Percentiles rank a stretch among this genome's conserved stretches.
phyloP scores from a whole-genome alignment of 495 filamentous ascomycete genomes.

The Lasiosphaeria hispida region DNA sequence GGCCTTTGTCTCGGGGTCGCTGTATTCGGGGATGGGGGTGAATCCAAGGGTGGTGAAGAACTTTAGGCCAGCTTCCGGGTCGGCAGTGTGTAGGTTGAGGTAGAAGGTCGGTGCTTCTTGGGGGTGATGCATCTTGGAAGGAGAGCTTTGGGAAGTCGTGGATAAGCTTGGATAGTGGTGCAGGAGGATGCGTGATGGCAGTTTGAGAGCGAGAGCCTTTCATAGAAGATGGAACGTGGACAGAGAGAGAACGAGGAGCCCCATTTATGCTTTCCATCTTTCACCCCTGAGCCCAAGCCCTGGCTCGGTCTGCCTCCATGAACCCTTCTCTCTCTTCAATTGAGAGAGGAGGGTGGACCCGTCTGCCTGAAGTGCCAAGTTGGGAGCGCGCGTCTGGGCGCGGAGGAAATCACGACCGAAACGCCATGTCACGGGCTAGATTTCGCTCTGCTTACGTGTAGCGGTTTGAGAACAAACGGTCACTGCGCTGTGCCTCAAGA shows the following conservation, averaged over 20 bases:
- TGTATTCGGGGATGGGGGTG: constrained; percentile 13
- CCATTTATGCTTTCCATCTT: neutral
- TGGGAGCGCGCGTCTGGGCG: constrained; percentile 5
- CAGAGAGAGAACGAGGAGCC: neutral
- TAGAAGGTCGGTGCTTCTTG: constrained; percentile 16
- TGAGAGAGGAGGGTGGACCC: neutral
- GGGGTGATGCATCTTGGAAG: neutral
- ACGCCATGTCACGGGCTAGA: constrained; percentile 8
- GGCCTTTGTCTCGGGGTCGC: constrained; percentile 12
- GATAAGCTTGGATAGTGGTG: neutral
- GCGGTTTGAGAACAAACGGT: too few species aligned
- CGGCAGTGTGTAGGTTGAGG: constrained; percentile 20
- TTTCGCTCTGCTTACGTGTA: constrained; percentile 2
- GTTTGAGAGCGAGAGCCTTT: neutral
- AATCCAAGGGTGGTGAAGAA: constrained; percentile 24
- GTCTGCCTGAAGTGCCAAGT: constrained; percentile 7
- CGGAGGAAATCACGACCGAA: constrained; percentile 8
- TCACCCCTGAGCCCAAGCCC: neutral
- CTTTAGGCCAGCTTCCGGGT: constrained; percentile 3
- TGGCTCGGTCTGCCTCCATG: neutral
- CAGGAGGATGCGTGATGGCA: neutral
- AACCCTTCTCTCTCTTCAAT: neutral
- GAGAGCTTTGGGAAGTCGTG: neutral
- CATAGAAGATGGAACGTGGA: neutral
- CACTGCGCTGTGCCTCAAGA: too few species aligned